Percentiles rank a stretch among this genome's conserved stretches.
Evolutionary conservation across 805 yeast species (phyloP).

Genomic region (Danielia reshetovae): DNA sequence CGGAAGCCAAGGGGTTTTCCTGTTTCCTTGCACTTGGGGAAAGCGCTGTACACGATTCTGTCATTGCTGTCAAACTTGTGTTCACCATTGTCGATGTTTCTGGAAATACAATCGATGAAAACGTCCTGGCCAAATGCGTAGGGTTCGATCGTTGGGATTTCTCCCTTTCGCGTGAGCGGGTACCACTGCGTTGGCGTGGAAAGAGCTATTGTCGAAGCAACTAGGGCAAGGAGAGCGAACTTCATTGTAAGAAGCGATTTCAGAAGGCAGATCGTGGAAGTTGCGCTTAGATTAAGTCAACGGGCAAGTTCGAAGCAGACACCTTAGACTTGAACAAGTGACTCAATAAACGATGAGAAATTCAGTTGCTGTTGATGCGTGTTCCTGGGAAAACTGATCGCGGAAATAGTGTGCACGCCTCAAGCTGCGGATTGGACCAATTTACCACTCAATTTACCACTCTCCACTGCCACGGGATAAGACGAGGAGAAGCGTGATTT

Average conservation of each 20-base stretch:
- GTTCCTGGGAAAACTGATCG: no score
- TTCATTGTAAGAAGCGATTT: not conserved
- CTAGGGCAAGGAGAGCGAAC: slow-evolving; percentile 1
- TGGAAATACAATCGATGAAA: slow-evolving; percentile 54
- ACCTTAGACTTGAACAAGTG: no score
- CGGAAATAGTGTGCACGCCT: no score
- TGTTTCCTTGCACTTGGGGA: slow-evolving; percentile 65
- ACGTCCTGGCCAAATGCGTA: slow-evolving; percentile 40
- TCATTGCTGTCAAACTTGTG: slow-evolving; percentile 65
- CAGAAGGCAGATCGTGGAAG: no score
- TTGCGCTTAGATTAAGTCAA: no score
- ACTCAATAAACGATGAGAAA: no score
- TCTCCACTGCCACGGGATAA: no score
- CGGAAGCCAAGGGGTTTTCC: slow-evolving; percentile 53
- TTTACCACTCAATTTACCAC: no score
- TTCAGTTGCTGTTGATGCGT: no score
- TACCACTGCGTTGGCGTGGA: slow-evolving; percentile 17
- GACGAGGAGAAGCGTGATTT: no score
- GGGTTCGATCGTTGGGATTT: slow-evolving; percentile 35
- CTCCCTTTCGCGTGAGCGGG: slow-evolving; percentile 36
- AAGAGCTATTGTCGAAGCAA: slow-evolving; percentile 2
- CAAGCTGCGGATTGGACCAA: no score
- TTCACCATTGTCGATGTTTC: slow-evolving; percentile 74
- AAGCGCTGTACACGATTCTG: slow-evolving; percentile 51
- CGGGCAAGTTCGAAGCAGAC: no score